Percentiles rank a stretch among this genome's conserved stretches.
These are phyloP conservation scores for Leishmania tarentolae DNA, from an alignment of 208 protist species.

Conservation along the genomic window DNA sequence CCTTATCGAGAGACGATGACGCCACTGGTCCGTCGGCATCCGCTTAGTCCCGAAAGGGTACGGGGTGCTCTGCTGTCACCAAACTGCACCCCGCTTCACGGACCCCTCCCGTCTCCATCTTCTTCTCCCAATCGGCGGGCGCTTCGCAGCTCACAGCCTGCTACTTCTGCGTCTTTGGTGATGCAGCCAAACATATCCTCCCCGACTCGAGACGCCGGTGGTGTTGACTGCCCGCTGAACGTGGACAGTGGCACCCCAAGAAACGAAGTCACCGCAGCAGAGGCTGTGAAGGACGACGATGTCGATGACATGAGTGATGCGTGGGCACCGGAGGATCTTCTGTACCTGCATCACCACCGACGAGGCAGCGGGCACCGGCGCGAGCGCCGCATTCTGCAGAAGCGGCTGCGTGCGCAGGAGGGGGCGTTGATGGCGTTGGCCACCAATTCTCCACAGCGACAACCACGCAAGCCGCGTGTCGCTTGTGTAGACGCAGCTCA, in stretches of 20 bases:
- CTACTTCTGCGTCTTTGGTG: not conserved
- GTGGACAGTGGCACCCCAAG: not conserved
- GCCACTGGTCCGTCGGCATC: not conserved
- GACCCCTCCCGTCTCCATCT: not conserved
- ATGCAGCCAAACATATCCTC: not conserved
- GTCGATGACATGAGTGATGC: slow-evolving; percentile 3
- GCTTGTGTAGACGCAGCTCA: not conserved
- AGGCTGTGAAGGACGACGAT: slow-evolving; percentile 12
- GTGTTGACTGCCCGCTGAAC: too few relatives aligned
- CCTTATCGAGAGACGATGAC: not conserved
- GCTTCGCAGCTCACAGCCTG: not conserved
- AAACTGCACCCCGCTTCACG: slow-evolving; percentile 13
- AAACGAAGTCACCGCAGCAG: not conserved
- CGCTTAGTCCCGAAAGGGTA: not conserved
- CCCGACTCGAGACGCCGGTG: not conserved
- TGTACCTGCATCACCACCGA: slow-evolving; percentile 44
- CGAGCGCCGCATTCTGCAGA: slow-evolving; percentile 45
- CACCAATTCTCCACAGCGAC: slow-evolving; percentile 11
- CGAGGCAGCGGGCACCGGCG: slow-evolving; percentile 38
- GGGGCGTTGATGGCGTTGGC: slow-evolving; percentile 12
- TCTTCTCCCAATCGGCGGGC: not conserved
- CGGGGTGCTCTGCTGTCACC: not conserved
- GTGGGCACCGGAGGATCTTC: slow-evolving; percentile 12
- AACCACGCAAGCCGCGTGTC: not conserved
- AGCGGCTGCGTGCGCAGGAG: slow-evolving; percentile 50